Evolutionary conservation across 139 green algal species (phyloP), one percentile per base, ranked within the genome.

Genomic region (Picochlorum costavermella): DNA sequence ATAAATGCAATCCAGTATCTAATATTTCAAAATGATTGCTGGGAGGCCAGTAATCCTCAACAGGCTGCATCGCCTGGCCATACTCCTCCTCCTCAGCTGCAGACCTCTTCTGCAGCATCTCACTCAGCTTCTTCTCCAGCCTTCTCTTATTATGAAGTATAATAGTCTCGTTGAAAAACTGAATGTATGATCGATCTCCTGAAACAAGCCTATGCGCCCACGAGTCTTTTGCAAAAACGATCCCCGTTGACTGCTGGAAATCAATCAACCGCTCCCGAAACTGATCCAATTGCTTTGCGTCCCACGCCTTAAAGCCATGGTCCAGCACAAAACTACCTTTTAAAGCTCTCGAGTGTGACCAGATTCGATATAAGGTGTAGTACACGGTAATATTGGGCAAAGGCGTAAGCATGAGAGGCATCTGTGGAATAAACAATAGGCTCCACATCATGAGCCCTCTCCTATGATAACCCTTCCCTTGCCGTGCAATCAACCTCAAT

Each of bases 351-450:
- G 70, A 71, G 65, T 89, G 78, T 1, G 78, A 85, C 17, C 75
- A 63, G 13, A 78, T 56, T 43, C 83, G 72, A 64, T 85, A 89
- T 4, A 75, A 45, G 0, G 81, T 82, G 76, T 82, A 89, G 65
- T 89, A 89, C 1, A 89, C 68, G 1, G 83, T 86, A 3, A 89
- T 57, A 57, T 88, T 88, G 17, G 83, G 83, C 6, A 89, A 64
- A 12, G 83, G 83, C 3, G 77, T 86, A 26, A 67, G 16, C 37
- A 62, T 44, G 6, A 65, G 49, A 63, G 70, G 51, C n/a, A 70
- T 57, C 44, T 80, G 75, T 3, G 74, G 74, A 16, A 82, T 25
- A 29, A 79, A 11, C 1, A 63, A 37, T 3, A 73, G 50, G 13
- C 28, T 25, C 75, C 75, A 82, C 55, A 60, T 50, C 13, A 68